phyloP scores from a whole-genome alignment of 108 stramenopile genomes.

The Parietichytrium sp. region DNA sequence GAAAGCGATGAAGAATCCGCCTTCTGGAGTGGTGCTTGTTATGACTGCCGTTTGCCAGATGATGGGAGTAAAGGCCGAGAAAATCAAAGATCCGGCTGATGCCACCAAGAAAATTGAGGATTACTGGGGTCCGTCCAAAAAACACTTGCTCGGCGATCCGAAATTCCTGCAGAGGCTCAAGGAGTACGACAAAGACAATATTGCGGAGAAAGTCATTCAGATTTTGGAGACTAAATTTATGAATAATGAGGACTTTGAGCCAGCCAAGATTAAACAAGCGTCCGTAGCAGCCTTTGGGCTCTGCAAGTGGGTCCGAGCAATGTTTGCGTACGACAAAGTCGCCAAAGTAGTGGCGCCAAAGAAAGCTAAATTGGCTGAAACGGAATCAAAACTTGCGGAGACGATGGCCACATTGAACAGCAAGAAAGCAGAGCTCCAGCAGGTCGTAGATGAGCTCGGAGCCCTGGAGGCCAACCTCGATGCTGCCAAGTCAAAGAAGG shows the following conservation, averaged over 20 bases:
- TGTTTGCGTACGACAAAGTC: slow-evolving; percentile 67
- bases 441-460: slow-evolving; percentile 58
- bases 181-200: slow-evolving; percentile 65
- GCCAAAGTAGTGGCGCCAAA: slow-evolving; percentile 67
- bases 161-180: slow-evolving; percentile 62
- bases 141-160: slow-evolving; percentile 53
- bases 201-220: slow-evolving; percentile 54
- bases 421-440: slow-evolving; percentile 63
- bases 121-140: slow-evolving; percentile 68
- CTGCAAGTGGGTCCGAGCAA: slow-evolving; percentile 67
- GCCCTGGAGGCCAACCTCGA: slow-evolving; percentile 57
- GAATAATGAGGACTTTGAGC: slow-evolving; percentile 58
- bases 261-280: slow-evolving; percentile 59
- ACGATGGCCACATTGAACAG: slow-evolving; percentile 55
- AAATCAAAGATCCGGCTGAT: slow-evolving; percentile 67
- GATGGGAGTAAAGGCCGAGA: slow-evolving; percentile 60
- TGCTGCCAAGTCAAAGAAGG: slow-evolving; percentile 53
- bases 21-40: slow-evolving; percentile 57
- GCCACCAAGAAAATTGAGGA: slow-evolving; percentile 60
- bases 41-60: slow-evolving; percentile 64
- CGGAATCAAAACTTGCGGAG: slow-evolving; percentile 55
- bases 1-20: slow-evolving; percentile 68
- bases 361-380: slow-evolving; percentile 60
- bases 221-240: slow-evolving; percentile 58
- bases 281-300: slow-evolving; percentile 66